Evolutionary conservation across 23 red algal genomes (phyloP), one percentile per base, ranked within the genome.

Genomic region (Gracilaria gracilis): DNA sequence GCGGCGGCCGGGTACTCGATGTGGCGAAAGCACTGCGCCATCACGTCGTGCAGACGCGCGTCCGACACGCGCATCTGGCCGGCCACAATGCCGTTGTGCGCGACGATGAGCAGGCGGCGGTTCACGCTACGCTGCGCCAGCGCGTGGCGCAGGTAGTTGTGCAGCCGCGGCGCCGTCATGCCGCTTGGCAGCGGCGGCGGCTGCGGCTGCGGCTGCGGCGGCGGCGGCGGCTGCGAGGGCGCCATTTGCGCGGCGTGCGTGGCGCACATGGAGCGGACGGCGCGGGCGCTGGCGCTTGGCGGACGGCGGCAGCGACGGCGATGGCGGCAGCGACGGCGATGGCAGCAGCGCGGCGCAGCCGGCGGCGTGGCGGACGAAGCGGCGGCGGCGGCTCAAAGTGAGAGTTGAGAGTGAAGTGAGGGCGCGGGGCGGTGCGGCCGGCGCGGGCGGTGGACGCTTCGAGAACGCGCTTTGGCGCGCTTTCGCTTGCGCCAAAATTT

Each of bases 41-140:
- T 40, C 0, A 77, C 27, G 27, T 77, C 72, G 72, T 77, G 72
- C 9, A 77, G 40, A 3, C 25, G 4, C 2, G 72, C 40, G 72
- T 77, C 42, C 0, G 72, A 77, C 21, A 77, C 72, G 4, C 40
- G 39, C 21, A 77, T 77, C 72, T 77, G 72, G 23, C 50, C 27
- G 46, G 72, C 5, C 4, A 37, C 4, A 37, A 77, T 77, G 42
- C 72, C 50, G 72, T 77, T 77, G 72, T 77, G 72, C 8, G 72
- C 72, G 72, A 51, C 27, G 72, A 77, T 37, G 40, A 77, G 72
- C 38, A 77, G 40, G 4, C 14, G 21, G 23, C 39, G 39, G 46
- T 77, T 46, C 0, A 49, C 39, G 25, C 11, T 31, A 2, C 12
- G 24, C 7, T 40, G 4, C 40, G 72, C 15, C 4, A 77, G 4